These are phyloP conservation scores for Zymoseptoria pseudotritici DNA, from an alignment of 2,329 filamentous ascomycete species.

Conservation along the genomic window DNA sequence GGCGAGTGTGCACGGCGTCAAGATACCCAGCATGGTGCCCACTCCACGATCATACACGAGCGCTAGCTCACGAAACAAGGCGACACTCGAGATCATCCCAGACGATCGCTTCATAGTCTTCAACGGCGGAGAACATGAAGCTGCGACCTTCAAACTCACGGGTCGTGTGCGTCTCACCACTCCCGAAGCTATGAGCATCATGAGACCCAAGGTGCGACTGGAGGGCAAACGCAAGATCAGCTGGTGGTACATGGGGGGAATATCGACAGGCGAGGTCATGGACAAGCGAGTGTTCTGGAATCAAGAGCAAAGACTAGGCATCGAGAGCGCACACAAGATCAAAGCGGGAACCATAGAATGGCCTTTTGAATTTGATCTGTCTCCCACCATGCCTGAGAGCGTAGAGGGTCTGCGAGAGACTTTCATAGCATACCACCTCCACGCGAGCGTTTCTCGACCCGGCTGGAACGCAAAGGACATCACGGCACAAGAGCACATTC, in stretches of 20 bases:
- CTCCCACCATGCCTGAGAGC: conserved; percentile 61
- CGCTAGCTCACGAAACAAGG: conserved; percentile 17
- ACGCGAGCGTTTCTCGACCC: conserved; percentile 71
- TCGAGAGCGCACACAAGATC: conserved; percentile 43
- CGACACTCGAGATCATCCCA: conserved; percentile 39
- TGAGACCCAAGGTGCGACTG: conserved; percentile 40
- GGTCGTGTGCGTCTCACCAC: conserved; percentile 42
- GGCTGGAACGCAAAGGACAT: conserved; percentile 86
- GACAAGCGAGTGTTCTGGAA: conserved; percentile 42
- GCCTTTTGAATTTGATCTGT: conserved; percentile 44
- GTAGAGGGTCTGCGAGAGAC: conserved; percentile 83
- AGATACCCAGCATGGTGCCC: conserved; percentile 23
- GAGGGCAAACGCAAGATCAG: conserved; percentile 43
- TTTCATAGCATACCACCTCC: conserved; percentile 82
- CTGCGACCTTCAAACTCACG: conserved; percentile 37
- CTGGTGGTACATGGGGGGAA: conserved; percentile 32
- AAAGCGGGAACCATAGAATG: conserved; percentile 44
- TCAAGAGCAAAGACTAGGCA: conserved; percentile 39
- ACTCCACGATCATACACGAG: conserved; percentile 18
- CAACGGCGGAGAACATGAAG: conserved; percentile 41
- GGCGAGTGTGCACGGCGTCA: conserved; percentile 3
- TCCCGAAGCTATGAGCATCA: conserved; percentile 41
- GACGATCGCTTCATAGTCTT: conserved; percentile 44
- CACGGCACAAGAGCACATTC: conserved; percentile 60
- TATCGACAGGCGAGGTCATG: conserved; percentile 34